These are phyloP conservation scores for Penicilliopsis zonata DNA, from an alignment of 495 filamentous ascomycete genomes.

Conservation along the genomic window DNA sequence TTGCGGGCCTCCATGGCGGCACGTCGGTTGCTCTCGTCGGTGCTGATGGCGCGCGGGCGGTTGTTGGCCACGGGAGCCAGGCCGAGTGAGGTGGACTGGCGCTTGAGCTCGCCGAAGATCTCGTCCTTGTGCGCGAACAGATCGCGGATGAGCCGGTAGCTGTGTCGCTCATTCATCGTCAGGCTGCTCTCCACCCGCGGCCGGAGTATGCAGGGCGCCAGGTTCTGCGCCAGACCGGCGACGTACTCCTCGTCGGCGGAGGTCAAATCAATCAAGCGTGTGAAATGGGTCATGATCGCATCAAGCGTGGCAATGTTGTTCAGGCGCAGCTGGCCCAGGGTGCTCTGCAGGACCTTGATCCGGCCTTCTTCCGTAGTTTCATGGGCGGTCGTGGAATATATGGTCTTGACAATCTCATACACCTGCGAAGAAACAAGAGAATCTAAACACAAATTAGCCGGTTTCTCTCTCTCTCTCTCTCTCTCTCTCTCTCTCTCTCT, in stretches of 20 bases:
- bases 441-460: conserved; percentile 38
- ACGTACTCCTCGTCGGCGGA: conserved; percentile 88
- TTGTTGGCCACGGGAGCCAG: conserved; percentile 14
- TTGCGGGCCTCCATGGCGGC: conserved; percentile 87
- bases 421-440: conserved; percentile 96
- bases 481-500: too few species aligned
- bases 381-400: conserved; percentile 69
- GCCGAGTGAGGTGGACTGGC: conserved; percentile 56
- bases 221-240: conserved; percentile 57
- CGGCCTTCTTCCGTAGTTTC: conserved; percentile 61
- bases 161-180: conserved; percentile 90
- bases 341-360: conserved; percentile 88
- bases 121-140: conserved; percentile 86
- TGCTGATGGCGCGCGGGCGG: conserved; percentile 80
- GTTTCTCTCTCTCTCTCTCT: not conserved
- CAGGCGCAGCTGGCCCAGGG: conserved; percentile 84
- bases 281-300: conserved; percentile 96
- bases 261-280: conserved; percentile 89
- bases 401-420: conserved; percentile 97
- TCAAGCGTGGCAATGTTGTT: conserved; percentile 98
- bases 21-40: conserved; percentile 90
- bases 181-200: conserved; percentile 76
- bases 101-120: conserved; percentile 94
- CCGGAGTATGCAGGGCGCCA: conserved; percentile 81
- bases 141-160: conserved; percentile 84